Evolutionary conservation across 1,284 basidiomycete genomes (phyloP), one percentile per base, ranked within the genome.

Genomic region (Xerocomus tenax): DNA sequence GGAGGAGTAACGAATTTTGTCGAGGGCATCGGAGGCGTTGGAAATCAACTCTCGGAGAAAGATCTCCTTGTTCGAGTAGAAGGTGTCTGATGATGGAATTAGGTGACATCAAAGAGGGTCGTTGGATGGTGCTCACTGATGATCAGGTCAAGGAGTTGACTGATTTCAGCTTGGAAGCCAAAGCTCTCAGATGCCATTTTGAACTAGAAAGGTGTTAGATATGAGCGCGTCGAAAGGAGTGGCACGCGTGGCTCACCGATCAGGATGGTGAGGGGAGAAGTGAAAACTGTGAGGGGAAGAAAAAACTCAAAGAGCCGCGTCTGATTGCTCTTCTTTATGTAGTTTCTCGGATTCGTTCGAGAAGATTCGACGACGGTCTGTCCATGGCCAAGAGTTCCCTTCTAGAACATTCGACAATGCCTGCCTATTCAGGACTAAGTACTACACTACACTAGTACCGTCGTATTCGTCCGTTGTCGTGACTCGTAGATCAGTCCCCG

Each of bases 51-150:
- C 93, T 70, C 93, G 88, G 62, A 96, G 82, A 81, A 96, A 96
- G 70, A 96, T 95, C 76, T 94, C 92, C 79, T 96, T 96, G 83
- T 96, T 95, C 56, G 89, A 92, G 82, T 96, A 95, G 81, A 95
- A 96, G 56, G 91, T 94, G 78, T 94, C 90, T 91, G 50, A 34
- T 16, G 38, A 50, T 49, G 35, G 4, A 4, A 35, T 55, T 21
- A 55, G 47, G 40, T 25, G 4, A 41, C 45, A 47, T 0, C 35
- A 5, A 34, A 15, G 25, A 18, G 29, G 25, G 42, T 19, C 21
- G 38, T 44, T 41, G 8, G 21, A 41, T 8, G 42, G 21, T 43
- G 73, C 81, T 50, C 63, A 88, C 87, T 91, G 78, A 91, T 91
- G 74, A 92, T 92, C 67, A 92, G 74, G 75, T 92, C 90, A 54